These are phyloP conservation scores for Nakazawaea molendinolei DNA, from an alignment of 805 yeast genomes.

Conservation along the genomic window DNA sequence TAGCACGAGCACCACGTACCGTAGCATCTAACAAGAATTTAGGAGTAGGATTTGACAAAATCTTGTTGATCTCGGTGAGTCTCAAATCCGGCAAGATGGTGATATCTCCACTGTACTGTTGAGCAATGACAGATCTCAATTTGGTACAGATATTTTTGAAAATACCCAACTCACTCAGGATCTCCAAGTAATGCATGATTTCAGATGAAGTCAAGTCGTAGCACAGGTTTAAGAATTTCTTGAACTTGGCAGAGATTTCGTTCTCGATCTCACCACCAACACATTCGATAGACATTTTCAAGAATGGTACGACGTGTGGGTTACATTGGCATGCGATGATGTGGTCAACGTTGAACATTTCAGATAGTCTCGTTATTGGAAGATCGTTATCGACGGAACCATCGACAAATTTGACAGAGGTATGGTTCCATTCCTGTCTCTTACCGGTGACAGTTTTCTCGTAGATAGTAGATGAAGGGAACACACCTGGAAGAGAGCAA, in stretches of 20 bases:
- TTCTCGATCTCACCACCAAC: constrained; percentile 66
- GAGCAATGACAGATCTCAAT: constrained; percentile 68
- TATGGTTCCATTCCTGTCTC: constrained; percentile 74
- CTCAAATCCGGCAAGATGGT: constrained; percentile 81
- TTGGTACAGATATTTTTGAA: constrained; percentile 68
- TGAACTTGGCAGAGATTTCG: constrained; percentile 48
- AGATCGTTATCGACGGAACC: constrained; percentile 95
- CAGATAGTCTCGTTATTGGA: constrained; percentile 84
- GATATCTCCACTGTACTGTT: constrained; percentile 88
- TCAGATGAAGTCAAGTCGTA: constrained; percentile 64
- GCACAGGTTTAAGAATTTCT: constrained; percentile 42
- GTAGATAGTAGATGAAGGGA: constrained; percentile 77
- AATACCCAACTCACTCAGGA: constrained; percentile 71
- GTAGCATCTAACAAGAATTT: constrained; percentile 65
- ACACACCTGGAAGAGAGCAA: constrained; percentile 89
- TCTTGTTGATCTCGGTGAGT: constrained; percentile 48
- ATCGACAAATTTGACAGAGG: constrained; percentile 77
- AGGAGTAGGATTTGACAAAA: constrained; percentile 77
- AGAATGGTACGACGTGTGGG: constrained; percentile 89
- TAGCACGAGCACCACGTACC: constrained; percentile 80
- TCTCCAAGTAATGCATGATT: constrained; percentile 67
- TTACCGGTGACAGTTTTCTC: constrained; percentile 78
- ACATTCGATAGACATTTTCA: constrained; percentile 60
- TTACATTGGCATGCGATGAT: constrained; percentile 97
- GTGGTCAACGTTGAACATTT: constrained; percentile 96